A percentile compares a stretch with the other conserved stretches of the same genome.
Evolutionary conservation across 352 stramenopile genomes (phyloP).

Genomic region (Phytophthora hybrid): DNA sequence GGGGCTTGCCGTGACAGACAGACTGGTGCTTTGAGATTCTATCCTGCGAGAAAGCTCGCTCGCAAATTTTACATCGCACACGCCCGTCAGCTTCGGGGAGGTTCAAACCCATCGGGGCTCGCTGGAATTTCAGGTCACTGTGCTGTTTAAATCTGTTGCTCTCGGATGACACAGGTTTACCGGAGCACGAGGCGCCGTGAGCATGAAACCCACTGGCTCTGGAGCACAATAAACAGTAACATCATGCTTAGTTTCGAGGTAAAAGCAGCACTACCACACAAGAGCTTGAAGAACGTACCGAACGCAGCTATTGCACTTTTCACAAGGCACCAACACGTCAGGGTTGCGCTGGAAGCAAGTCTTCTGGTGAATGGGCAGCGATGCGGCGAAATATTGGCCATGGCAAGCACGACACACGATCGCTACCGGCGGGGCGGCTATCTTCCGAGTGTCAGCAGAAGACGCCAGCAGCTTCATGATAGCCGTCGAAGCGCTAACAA

Average conservation of each 20-base stretch:
- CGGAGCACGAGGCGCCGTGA: conserved; percentile 35
- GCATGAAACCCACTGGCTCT: conserved; percentile 42
- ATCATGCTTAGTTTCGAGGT: conserved; percentile 7
- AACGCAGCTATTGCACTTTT: conserved; percentile 44
- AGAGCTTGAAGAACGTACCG: conserved; percentile 32
- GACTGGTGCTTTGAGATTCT: conserved; percentile 79
- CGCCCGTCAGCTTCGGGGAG: conserved; percentile 55
- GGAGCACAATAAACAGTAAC: background rate
- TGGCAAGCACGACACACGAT: conserved; percentile 57
- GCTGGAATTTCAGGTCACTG: background rate
- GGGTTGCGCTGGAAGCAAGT: conserved; percentile 71
- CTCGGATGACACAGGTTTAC: background rate
- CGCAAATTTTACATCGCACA: conserved; percentile 64
- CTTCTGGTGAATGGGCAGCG: conserved; percentile 78
- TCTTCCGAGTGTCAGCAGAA: background rate
- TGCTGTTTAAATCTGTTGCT: background rate
- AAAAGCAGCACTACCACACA: background rate
- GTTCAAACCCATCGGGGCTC: conserved; percentile 41
- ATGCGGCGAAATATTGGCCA: conserved; percentile 67
- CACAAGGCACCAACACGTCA: conserved; percentile 59
- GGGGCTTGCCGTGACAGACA: conserved; percentile 50
- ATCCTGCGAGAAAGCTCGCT: conserved; percentile 62
- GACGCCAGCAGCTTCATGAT: conserved; percentile 17
- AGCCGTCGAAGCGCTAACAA: background rate
- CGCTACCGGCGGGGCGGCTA: conserved; percentile 31